Conservation (phyloP, 75 land plant genomes). For the Pseudotsuga menziesii region DNA sequence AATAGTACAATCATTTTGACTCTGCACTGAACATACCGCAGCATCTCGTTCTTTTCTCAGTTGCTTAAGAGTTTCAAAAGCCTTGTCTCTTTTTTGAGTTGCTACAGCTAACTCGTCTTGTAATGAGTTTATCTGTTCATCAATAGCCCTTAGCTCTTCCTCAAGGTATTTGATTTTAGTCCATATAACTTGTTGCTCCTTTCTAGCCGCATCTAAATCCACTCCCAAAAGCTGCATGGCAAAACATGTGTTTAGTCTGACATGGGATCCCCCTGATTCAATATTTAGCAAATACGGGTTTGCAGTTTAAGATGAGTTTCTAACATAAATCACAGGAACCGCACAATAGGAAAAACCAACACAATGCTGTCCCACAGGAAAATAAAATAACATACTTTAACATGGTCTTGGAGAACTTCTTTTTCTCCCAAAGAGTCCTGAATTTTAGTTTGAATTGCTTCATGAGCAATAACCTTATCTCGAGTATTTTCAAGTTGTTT, state of each 20-base stretch:
- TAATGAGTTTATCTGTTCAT: slow-evolving; percentile 33
- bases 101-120: slow-evolving; percentile 28
- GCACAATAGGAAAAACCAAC: neutral
- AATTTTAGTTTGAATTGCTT: slow-evolving; percentile 51
- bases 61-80: slow-evolving; percentile 26
- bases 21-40: slow-evolving; percentile 29
- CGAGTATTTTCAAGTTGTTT: slow-evolving; percentile 76
- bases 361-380: neutral
- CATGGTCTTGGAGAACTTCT: slow-evolving; percentile 60
- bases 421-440: slow-evolving; percentile 60
- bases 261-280: neutral
- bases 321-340: neutral
- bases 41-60: slow-evolving; percentile 39
- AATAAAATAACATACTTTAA: slow-evolving; percentile 35
- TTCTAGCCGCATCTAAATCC: slow-evolving; percentile 57
- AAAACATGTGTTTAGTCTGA: neutral
- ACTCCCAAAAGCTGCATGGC: slow-evolving; percentile 45
- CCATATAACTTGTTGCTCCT: slow-evolving; percentile 38
- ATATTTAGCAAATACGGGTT: neutral
- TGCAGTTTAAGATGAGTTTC: neutral
- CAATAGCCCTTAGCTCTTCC: slow-evolving; percentile 32
- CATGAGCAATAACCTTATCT: slow-evolving; percentile 67
- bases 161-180: slow-evolving; percentile 35
- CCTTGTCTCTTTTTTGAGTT: slow-evolving; percentile 34
- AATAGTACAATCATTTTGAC: neutral